Evolutionary conservation across 1,139 yeast genomes (phyloP), one percentile per base, ranked within the genome.

Genomic region (Magnusiomyces ingens): DNA sequence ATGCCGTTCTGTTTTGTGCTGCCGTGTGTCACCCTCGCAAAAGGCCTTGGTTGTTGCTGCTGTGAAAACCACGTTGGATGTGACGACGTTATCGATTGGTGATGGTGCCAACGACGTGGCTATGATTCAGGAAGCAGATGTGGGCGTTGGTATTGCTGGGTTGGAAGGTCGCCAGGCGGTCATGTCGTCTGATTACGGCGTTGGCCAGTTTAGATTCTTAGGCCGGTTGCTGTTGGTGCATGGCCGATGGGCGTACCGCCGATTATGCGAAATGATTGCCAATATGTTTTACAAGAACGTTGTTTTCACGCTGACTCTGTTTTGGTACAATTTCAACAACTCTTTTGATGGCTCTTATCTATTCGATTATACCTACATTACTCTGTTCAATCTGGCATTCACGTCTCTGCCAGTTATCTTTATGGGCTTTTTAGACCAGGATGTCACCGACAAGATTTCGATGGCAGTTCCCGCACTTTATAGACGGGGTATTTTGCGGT

Each of bases 161-260:
- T 94, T 89, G 71, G 99, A 93, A 76, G 99, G 99, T 62, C 78
- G 98, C 54, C 98, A 93, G 68, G 99, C 99, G n/a, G 98, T 86
- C 15, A 93, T 93, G 99, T 86, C 96, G 10, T 86, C 97, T 0
- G 99, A 93, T 75, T 93, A 90, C 71, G 99, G 97, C 4, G 75
- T 93, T 67, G 99, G 97, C 12, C 99, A 93, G 70, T 93, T 93
- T 72, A 76, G 97, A 63, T 93, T 79, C 67, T 70, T 93, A 64
- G 79, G 87, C 1, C 77, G 91, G 62, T 75, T 93, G 61, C 73
- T 93, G 49, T 73, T 93, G 52, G 94, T 89, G 21, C 99, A 93
- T 72, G 99, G 99, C 42, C 80, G 97, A 67, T 93, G 98, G 98
- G 87, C 96, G 0, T 93, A 93, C 69, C 85, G 84, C 67, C 77